Evolutionary conservation across 345 rosid species (phyloP).

Genomic region (Linum trigynum): DNA sequence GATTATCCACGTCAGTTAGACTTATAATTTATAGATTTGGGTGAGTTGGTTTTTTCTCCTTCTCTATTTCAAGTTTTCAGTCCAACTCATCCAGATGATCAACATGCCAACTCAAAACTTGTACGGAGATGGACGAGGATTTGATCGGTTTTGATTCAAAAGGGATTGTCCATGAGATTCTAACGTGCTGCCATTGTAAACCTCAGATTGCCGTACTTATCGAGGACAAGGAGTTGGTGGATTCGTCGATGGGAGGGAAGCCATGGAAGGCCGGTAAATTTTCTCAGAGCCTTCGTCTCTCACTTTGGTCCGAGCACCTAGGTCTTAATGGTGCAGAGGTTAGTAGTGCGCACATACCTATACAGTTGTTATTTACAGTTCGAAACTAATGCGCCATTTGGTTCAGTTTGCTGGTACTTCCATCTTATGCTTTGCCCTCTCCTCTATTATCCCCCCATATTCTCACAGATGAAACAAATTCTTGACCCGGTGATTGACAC

Average conservation of each 20-base stretch:
- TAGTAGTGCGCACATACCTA: conserved; percentile 11
- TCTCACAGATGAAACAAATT: conserved; percentile 48
- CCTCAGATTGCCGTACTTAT: conserved; percentile 79
- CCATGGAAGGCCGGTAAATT: conserved; percentile 97
- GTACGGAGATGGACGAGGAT: too few relatives aligned
- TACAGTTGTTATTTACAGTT: not conserved
- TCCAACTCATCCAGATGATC: too few relatives aligned
- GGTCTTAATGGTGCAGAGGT: conserved; percentile 78
- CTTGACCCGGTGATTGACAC: conserved; percentile 79
- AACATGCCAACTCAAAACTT: too few relatives aligned
- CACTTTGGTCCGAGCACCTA: conserved; percentile 97
- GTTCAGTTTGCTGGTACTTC: conserved; percentile 11
- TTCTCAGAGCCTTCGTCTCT: conserved; percentile 70
- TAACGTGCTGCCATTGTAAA: not conserved
- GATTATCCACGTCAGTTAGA: too few relatives aligned
- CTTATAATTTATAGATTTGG: too few relatives aligned
- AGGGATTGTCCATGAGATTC: not conserved
- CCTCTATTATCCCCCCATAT: conserved; percentile 9
- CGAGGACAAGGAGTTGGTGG: conserved; percentile 80
- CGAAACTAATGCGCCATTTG: not conserved
- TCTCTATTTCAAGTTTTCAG: too few relatives aligned
- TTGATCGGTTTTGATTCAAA: too few relatives aligned
- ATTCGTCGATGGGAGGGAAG: conserved; percentile 82
- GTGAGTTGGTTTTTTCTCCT: too few relatives aligned
- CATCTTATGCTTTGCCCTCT: too few relatives aligned